Evolutionary conservation across 2,329 filamentous ascomycete species (phyloP).

Genomic region (Fonsecaea erecta): DNA sequence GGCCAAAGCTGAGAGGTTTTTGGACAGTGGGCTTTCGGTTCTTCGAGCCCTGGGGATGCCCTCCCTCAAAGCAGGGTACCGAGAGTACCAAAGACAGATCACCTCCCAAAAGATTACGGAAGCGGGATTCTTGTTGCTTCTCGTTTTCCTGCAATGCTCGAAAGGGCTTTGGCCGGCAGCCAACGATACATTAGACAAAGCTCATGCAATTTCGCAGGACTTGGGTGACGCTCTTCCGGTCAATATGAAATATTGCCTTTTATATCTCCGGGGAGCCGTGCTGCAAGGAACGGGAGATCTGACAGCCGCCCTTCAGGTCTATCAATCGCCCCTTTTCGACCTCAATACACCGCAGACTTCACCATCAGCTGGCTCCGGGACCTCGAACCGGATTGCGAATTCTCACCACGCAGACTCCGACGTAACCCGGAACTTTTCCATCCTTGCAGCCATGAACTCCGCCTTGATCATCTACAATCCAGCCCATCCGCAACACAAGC

Average conservation of each 20-base stretch:
- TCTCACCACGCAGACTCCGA: constrained; percentile 39
- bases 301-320: constrained; percentile 68
- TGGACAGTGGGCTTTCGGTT: constrained; percentile 59
- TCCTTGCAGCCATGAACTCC: constrained; percentile 68
- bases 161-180: constrained; percentile 72
- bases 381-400: constrained; percentile 26
- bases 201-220: constrained; percentile 55
- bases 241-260: constrained; percentile 59
- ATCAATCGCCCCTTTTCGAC: constrained; percentile 65
- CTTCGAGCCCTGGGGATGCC: constrained; percentile 43
- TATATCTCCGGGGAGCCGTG: constrained; percentile 77
- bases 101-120: constrained; percentile 68
- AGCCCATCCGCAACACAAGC: constrained; percentile 60
- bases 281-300: constrained; percentile 77
- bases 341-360: constrained; percentile 46
- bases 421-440: constrained; percentile 65
- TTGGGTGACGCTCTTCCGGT: constrained; percentile 48
- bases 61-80: constrained; percentile 30
- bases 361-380: constrained; percentile 34
- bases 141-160: constrained; percentile 70
- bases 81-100: constrained; percentile 33
- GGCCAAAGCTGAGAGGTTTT: constrained; percentile 60
- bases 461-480: constrained; percentile 74
- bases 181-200: constrained; percentile 59
- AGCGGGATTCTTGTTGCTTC: constrained; percentile 72